Evolutionary conservation across 495 filamentous ascomycete genomes (phyloP).

Genomic region (Daldinia childiae): DNA sequence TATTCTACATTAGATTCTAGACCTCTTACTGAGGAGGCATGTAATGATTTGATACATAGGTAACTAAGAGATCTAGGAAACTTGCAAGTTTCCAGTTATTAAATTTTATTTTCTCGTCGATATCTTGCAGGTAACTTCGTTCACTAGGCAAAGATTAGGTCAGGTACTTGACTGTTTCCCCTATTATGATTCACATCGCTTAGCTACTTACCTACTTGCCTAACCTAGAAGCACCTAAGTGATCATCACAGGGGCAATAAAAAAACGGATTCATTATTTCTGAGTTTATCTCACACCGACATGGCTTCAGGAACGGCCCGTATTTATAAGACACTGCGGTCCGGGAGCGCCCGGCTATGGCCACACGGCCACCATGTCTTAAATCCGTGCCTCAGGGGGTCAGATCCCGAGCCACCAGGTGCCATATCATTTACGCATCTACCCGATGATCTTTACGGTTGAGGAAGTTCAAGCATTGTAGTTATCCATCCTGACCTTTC

Average conservation of each 20-base stretch:
- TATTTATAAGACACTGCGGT: conserved; percentile 3
- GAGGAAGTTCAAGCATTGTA: too few relatives aligned
- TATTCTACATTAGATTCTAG: not conserved
- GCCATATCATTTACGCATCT: not conserved
- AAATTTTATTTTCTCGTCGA: too few relatives aligned
- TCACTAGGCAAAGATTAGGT: not conserved
- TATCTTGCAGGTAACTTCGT: not conserved
- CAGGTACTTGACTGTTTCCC: not conserved
- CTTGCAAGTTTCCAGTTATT: not conserved
- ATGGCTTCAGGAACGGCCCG: not conserved
- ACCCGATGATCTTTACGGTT: not conserved
- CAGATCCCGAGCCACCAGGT: not conserved
- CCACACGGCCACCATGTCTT: not conserved
- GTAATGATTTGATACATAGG: too few relatives aligned
- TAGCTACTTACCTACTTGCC: not conserved
- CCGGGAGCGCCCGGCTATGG: not conserved
- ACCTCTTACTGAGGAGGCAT: too few relatives aligned
- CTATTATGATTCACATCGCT: not conserved
- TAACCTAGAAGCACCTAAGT: not conserved
- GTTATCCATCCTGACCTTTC: not conserved
- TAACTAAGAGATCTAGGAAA: not conserved
- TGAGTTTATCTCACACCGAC: not conserved
- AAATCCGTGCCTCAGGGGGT: not conserved
- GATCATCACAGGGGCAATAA: not conserved
- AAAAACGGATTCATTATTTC: not conserved